Evolutionary conservation across 441 rosid genomes (phyloP), one percentile per base, ranked within the genome.

Genomic region (Macaranga tanarius): DNA sequence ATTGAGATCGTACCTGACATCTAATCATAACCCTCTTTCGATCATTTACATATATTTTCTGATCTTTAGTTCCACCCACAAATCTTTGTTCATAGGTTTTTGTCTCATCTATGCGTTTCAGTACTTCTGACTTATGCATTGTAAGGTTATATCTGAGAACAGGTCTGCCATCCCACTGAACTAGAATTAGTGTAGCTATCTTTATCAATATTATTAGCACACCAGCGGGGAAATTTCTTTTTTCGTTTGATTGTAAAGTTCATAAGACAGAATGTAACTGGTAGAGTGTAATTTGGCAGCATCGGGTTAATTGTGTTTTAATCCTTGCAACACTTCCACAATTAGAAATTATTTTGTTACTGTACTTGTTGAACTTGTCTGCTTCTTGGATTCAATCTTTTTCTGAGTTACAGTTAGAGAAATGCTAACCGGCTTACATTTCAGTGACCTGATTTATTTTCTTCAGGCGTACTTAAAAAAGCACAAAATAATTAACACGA

Each of bases 1-100:
- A 67, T 67, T 20, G 76, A 74, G 73, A 66, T 65, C 63, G 73
- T 70, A 67, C 60, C 54, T 69, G 67, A 67, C 75, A 7, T 73
- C 71, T 45, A 62, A 50, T 73, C 69, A 22, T 60, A 70, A 70
- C 66, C 31, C 26, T 45, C 26, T 59, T 59, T 59, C 62, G 57
- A 31, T 54, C 66, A 48, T 56, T 56, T 62, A 20, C 28, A 60
- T 42, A 70, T 59, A 58, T 48, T 71, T 31, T 72, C 67, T 69
- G 54, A 59, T 65, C 72, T 62, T 44, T 47, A 40, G 15, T 45
- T 26, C 16, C 10, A 31, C 67, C 23, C 34, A 38, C 19, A 0
- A 26, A 71, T 80, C 76, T 76, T 65, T 72, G 38, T 31, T 31
- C 38, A 31, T 31, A 31, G 38, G 38, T 1, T 31, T 31, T 31